A percentile compares a stretch with the other conserved stretches of the same genome.
These are phyloP conservation scores for Debaryomyces hansenii DNA, from an alignment of 805 yeast species.

Conservation along the genomic window DNA sequence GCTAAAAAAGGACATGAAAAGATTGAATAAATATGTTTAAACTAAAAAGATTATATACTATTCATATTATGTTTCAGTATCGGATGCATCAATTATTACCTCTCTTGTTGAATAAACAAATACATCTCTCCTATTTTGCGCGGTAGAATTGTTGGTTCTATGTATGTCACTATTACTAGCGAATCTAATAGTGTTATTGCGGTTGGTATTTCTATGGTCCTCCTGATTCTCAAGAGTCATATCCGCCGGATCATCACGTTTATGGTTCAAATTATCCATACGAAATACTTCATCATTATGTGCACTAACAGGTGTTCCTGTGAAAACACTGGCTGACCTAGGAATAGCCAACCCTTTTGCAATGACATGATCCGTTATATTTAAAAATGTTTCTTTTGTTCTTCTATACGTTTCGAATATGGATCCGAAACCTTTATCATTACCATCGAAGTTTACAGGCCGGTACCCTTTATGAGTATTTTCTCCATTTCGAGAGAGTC, in stretches of 20 bases:
- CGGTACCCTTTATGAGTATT: background rate
- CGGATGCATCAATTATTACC: slow-evolving; percentile 28
- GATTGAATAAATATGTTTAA: slow-evolving; percentile 4
- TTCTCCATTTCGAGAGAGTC: background rate
- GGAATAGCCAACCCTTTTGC: slow-evolving; percentile 61
- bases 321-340: slow-evolving; percentile 40
- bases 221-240: background rate
- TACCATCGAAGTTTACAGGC: background rate
- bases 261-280: background rate
- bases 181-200: background rate
- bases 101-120: slow-evolving; percentile 39
- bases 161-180: background rate
- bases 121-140: slow-evolving; percentile 29
- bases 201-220: too few relatives aligned
- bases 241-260: background rate
- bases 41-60: background rate
- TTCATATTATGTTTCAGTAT: slow-evolving; percentile 16
- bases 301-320: slow-evolving; percentile 3
- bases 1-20: slow-evolving; percentile 74
- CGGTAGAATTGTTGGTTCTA: background rate
- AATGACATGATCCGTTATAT: slow-evolving; percentile 53
- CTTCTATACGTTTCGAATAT: slow-evolving; percentile 4
- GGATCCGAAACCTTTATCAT: background rate
- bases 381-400: slow-evolving; percentile 39
- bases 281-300: background rate